These are phyloP conservation scores for Anaeromyces robustus DNA, from an alignment of 192 early-diverging fungal genomes.

Conservation along the genomic window DNA sequence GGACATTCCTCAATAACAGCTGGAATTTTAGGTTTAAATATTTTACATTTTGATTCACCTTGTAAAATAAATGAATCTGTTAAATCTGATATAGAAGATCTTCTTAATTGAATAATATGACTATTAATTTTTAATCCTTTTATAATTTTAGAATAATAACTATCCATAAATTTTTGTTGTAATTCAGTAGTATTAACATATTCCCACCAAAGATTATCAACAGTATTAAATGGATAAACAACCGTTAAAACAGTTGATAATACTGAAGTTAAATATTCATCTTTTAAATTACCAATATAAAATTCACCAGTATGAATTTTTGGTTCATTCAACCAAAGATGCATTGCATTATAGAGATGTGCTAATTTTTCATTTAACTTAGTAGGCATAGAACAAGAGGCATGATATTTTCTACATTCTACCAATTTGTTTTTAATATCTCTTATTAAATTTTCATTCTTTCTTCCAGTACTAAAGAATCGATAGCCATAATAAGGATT, in stretches of 20 bases:
- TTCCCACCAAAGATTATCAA: not conserved
- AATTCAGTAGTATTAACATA: not conserved
- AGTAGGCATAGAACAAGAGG: not conserved
- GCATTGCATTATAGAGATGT: not conserved
- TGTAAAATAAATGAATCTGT: not conserved
- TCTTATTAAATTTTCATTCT: not conserved
- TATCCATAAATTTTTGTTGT: not conserved
- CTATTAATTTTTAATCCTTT: not conserved
- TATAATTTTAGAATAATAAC: not conserved
- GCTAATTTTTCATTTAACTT: not conserved
- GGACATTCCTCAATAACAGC: not conserved
- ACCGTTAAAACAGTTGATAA: not conserved
- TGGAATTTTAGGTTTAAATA: not conserved
- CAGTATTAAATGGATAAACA: not conserved
- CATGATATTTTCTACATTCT: not conserved
- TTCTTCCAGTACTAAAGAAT: not conserved
- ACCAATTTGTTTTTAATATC: not conserved
- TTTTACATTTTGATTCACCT: not conserved
- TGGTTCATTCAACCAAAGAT: not conserved
- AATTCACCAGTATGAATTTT: not conserved
- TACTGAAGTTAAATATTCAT: not conserved
- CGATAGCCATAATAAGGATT: not conserved
- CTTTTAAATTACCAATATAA: not conserved
- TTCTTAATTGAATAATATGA: not conserved
- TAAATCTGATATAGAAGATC: not conserved